A percentile compares a stretch with the other conserved stretches of the same genome.
Conservation (phyloP, 129 eudicot genomes). For the Pittosporum tobira region DNA sequence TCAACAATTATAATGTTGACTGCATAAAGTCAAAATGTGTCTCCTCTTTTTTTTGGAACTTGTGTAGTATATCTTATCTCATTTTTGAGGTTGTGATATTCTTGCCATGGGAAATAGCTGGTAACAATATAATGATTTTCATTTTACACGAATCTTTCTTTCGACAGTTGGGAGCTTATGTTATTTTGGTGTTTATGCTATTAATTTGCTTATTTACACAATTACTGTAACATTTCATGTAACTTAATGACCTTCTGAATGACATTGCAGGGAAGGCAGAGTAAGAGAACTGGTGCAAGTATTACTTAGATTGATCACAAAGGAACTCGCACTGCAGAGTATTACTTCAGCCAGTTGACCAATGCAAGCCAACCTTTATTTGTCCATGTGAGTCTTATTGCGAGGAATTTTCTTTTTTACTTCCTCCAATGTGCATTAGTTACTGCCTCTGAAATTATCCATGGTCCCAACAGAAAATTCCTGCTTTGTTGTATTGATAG, state of each 20-base stretch:
- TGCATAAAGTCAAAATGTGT: too few species aligned
- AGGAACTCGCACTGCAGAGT: conserved; percentile 53
- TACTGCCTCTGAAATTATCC: too few species aligned
- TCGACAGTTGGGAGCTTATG: not conserved
- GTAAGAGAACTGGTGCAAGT: conserved; percentile 88
- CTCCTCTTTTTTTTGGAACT: too few species aligned
- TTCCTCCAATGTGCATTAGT: not conserved
- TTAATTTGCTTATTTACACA: too few species aligned
- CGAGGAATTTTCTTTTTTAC: too few species aligned
- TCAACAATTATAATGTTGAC: too few species aligned
- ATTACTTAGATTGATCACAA: conserved; percentile 55
- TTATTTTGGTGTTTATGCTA: not conserved
- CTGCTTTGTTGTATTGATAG: not conserved
- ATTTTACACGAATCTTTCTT: not conserved
- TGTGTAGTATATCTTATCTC: too few species aligned
- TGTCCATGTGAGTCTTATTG: not conserved
- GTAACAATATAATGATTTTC: too few species aligned
- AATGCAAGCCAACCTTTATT: not conserved
- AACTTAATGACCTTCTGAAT: not conserved
- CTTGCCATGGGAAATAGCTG: too few species aligned
- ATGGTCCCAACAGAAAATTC: not conserved
- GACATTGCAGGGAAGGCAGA: conserved; percentile 61
- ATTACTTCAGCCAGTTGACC: conserved; percentile 13
- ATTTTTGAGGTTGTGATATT: too few species aligned
- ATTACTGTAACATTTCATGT: not conserved